phyloP scores from a whole-genome alignment of 495 filamentous ascomycete genomes.

The Penicillium arizonense region DNA sequence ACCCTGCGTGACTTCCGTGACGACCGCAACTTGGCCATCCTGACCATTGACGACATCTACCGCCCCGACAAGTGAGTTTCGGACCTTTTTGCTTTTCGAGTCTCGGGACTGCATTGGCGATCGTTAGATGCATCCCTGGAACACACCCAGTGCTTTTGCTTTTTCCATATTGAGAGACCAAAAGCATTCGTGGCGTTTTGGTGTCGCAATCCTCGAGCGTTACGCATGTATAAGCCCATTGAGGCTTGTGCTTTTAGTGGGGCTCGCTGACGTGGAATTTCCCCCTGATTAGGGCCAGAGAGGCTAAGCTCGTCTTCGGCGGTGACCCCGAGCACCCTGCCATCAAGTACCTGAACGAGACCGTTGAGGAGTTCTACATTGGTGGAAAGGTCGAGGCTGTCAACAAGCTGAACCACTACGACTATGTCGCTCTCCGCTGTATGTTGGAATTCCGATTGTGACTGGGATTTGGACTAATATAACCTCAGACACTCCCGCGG shows the following conservation, averaged over 20 bases:
- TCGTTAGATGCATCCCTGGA: slow-evolving; percentile 3
- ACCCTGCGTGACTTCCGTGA: slow-evolving; percentile 95
- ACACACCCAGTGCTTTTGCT: not conserved
- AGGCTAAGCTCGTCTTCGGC: slow-evolving; percentile 92
- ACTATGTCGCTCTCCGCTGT: slow-evolving; percentile 97
- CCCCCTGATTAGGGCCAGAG: slow-evolving; percentile 63
- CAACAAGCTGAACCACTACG: slow-evolving; percentile 93
- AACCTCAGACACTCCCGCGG: slow-evolving; percentile 78
- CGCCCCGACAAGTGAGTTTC: slow-evolving; percentile 85
- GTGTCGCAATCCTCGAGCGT: slow-evolving; percentile 6
- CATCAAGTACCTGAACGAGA: slow-evolving; percentile 80
- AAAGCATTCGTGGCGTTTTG: not conserved
- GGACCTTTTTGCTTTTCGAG: slow-evolving; percentile 4
- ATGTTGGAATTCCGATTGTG: slow-evolving; percentile 28
- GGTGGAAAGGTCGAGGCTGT: slow-evolving; percentile 95
- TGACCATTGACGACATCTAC: slow-evolving; percentile 96
- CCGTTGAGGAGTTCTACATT: slow-evolving; percentile 82
- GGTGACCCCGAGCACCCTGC: slow-evolving; percentile 93
- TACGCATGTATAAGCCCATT: slow-evolving; percentile 2
- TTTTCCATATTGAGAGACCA: not conserved
- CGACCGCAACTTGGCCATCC: slow-evolving; percentile 90
- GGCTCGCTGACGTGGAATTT: slow-evolving; percentile 34
- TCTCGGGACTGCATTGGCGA: slow-evolving; percentile 8
- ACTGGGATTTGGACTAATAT: not conserved
- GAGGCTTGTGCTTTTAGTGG: slow-evolving; percentile 22